Conservation (phyloP, 306 rosid species). For the Ochetophila trinervis region DNA sequence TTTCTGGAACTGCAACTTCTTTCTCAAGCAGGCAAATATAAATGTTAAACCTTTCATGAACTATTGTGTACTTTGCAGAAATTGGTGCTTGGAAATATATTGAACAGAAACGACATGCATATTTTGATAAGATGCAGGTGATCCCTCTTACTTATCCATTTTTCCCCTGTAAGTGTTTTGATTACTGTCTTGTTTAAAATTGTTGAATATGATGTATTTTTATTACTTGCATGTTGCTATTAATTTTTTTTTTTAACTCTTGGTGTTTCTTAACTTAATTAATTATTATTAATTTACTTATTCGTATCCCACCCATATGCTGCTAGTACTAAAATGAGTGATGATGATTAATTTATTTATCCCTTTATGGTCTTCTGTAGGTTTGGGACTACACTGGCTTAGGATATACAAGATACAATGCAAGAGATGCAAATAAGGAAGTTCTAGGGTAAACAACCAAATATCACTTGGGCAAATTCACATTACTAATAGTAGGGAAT, state of each 20-base stretch:
- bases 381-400: constrained; percentile 93
- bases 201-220: background rate
- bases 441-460: constrained; percentile 63
- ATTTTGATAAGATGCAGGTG: constrained; percentile 94
- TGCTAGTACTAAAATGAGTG: background rate
- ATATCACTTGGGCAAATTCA: constrained; percentile 15
- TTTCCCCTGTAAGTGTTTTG: constrained; percentile 5
- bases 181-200: background rate
- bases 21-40: constrained; percentile 7
- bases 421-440: constrained; percentile 80
- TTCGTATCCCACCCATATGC: background rate
- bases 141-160: constrained; percentile 3
- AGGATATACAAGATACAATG: constrained; percentile 79
- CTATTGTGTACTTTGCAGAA: constrained; percentile 46
- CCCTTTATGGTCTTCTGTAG: constrained; percentile 38
- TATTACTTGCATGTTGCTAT: too few relatives aligned
- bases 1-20: background rate
- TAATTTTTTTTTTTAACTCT: too few relatives aligned
- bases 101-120: constrained; percentile 75
- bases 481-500: constrained; percentile 28
- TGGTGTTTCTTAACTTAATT: too few relatives aligned
- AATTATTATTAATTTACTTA: background rate
- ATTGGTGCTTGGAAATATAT: constrained; percentile 89
- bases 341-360: constrained; percentile 10
- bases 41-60: constrained; percentile 6